Percentiles rank a stretch among this genome's conserved stretches.
Evolutionary conservation across 352 stramenopile species (phyloP).

Genomic region (Aphanomyces cochlioides): DNA sequence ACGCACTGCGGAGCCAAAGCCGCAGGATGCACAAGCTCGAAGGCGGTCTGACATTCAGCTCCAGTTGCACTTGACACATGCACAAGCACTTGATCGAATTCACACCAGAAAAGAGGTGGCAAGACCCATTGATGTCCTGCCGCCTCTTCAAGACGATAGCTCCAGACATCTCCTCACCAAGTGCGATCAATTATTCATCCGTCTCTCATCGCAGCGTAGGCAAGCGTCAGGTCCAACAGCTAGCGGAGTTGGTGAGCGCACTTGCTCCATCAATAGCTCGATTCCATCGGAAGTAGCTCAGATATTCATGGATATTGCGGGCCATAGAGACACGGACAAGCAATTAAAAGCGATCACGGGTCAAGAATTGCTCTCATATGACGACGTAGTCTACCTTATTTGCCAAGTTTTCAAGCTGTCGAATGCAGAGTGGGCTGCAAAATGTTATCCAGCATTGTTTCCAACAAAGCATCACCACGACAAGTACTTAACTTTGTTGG

Average conservation of each 20-base stretch:
- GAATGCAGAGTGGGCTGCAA: conserved; percentile 12
- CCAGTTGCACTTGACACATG: conserved; percentile 3
- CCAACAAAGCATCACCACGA: background rate
- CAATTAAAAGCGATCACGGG: background rate
- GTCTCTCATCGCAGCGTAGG: background rate
- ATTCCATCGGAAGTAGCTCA: background rate
- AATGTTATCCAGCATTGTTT: conserved; percentile 11
- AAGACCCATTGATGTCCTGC: background rate
- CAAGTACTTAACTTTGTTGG: conserved; percentile 10
- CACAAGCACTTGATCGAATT: conserved; percentile 2
- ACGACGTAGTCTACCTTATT: conserved; percentile 8
- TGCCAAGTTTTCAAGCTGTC: background rate
- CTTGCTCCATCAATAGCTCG: background rate
- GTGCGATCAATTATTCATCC: background rate
- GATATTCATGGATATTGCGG: background rate
- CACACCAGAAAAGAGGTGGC: background rate
- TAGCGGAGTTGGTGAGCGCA: background rate
- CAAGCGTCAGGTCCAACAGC: background rate
- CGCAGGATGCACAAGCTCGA: background rate
- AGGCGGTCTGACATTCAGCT: background rate
- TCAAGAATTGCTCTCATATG: conserved; percentile 1
- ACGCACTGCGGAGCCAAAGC: background rate
- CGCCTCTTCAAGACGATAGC: background rate
- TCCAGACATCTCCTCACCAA: background rate
- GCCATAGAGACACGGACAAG: background rate